A percentile compares a stretch with the other conserved stretches of the same genome.
Conservation (phyloP, 2,329 filamentous ascomycete species). For the Sporothrix pallida region DNA sequence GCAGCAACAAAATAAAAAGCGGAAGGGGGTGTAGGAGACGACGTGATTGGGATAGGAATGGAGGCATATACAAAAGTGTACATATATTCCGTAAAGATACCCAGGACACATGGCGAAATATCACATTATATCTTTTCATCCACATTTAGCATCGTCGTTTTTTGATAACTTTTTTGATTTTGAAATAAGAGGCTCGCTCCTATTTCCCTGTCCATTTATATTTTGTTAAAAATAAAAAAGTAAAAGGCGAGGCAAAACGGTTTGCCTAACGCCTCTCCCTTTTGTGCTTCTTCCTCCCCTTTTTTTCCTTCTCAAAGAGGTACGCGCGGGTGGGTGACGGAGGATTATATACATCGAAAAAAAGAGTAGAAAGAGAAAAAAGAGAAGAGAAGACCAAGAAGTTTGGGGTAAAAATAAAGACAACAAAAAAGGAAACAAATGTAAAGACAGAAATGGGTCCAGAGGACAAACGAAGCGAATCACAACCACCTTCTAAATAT, state of each 20-base stretch:
- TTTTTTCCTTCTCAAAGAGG: background rate
- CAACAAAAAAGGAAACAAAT: background rate
- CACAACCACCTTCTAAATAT: background rate
- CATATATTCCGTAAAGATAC: slow-evolving; percentile 14
- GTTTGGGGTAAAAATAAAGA: background rate
- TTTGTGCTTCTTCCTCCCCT: background rate
- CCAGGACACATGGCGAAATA: slow-evolving; percentile 15
- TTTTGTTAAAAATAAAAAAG: background rate
- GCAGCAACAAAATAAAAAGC: slow-evolving; percentile 64
- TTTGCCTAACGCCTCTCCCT: background rate
- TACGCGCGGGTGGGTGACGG: background rate
- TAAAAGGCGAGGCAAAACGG: background rate
- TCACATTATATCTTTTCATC: background rate
- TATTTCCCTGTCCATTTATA: background rate
- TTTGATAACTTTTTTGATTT: background rate
- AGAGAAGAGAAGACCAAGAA: background rate
- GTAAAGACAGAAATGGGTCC: slow-evolving; percentile 13
- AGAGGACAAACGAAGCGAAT: slow-evolving; percentile 2
- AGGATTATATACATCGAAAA: slow-evolving; percentile 34
- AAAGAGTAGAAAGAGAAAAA: slow-evolving; percentile 17
- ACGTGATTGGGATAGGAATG: background rate
- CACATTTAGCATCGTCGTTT: no score
- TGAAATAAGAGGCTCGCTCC: slow-evolving; percentile 12
- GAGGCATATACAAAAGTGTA: slow-evolving; percentile 10
- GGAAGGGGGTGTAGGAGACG: slow-evolving; percentile 7